A percentile compares a stretch with the other conserved stretches of the same genome.
phyloP scores from a whole-genome alignment of 179 eudicot genomes.

The Corrigiola litoralis region DNA sequence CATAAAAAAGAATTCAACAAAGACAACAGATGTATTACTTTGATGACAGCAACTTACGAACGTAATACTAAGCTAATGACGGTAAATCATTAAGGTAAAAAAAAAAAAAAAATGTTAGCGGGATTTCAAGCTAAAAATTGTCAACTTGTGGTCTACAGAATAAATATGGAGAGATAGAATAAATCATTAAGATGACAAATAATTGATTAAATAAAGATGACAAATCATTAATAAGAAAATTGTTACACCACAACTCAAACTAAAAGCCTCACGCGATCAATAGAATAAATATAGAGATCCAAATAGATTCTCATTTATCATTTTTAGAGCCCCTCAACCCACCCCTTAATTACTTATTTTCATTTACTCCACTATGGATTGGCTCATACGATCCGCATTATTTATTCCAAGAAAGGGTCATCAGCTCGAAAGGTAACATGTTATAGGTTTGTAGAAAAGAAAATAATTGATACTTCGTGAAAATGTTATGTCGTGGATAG shows the following conservation, averaged over 20 bases:
- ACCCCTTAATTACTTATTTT: not conserved
- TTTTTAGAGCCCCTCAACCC: not conserved
- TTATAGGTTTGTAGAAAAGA: not conserved
- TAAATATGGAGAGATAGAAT: not conserved
- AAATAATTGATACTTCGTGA: not conserved
- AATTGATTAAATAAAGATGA: too few relatives aligned
- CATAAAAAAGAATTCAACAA: conserved; percentile 1
- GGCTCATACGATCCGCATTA: not conserved
- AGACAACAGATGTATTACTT: too few relatives aligned
- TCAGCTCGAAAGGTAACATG: not conserved
- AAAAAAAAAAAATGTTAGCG: not conserved
- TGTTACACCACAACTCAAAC: too few relatives aligned
- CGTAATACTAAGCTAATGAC: not conserved
- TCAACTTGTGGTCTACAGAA: not conserved
- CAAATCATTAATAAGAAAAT: too few relatives aligned
- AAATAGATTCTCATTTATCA: too few relatives aligned
- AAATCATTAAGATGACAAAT: too few relatives aligned
- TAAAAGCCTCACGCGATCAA: too few relatives aligned
- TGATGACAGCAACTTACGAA: not conserved
- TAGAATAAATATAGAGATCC: too few relatives aligned
- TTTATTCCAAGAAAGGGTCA: not conserved
- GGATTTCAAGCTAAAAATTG: not conserved
- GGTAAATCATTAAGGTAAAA: not conserved
- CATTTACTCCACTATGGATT: not conserved
- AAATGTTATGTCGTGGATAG: too few relatives aligned